These are phyloP conservation scores for Chlorella variabilis DNA, from an alignment of 163 green algal species.

Conservation along the genomic window DNA sequence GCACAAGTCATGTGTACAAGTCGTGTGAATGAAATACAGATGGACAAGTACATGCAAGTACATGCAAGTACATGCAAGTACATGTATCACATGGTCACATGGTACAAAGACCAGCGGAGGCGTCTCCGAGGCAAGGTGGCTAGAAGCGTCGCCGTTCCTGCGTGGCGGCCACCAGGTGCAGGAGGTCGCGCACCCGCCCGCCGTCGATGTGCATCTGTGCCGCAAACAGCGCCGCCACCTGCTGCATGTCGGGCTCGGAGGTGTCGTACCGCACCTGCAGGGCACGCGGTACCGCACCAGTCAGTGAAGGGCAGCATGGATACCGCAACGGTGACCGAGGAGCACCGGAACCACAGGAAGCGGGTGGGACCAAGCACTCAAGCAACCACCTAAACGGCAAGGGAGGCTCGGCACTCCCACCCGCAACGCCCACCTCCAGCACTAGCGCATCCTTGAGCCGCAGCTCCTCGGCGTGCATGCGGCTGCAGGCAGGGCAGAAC, in stretches of 20 bases:
- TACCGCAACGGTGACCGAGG: not conserved
- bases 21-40: too few species aligned
- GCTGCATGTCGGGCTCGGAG: slow-evolving; percentile 23
- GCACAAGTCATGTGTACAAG: too few species aligned
- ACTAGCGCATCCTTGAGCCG: slow-evolving; percentile 23
- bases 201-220: slow-evolving; percentile 32
- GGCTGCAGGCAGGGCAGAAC: not conserved
- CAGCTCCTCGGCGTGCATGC: slow-evolving; percentile 39
- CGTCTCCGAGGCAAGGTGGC: too few species aligned
- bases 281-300: not conserved
- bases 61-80: too few species aligned
- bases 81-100: too few species aligned
- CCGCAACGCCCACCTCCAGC: slow-evolving; percentile 30
- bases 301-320: not conserved
- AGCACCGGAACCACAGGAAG: not conserved
- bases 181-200: slow-evolving; percentile 12
- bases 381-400: too few species aligned
- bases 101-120: too few species aligned
- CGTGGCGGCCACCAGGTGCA: slow-evolving; percentile 31
- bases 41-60: too few species aligned
- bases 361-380: too few species aligned
- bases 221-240: slow-evolving; percentile 14
- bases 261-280: slow-evolving; percentile 29
- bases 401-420: too few species aligned
- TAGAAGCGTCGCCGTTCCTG: slow-evolving; percentile 19